Conservation (phyloP, 2,329 filamentous ascomycete species). For the Cladophialophora immunda region DNA sequence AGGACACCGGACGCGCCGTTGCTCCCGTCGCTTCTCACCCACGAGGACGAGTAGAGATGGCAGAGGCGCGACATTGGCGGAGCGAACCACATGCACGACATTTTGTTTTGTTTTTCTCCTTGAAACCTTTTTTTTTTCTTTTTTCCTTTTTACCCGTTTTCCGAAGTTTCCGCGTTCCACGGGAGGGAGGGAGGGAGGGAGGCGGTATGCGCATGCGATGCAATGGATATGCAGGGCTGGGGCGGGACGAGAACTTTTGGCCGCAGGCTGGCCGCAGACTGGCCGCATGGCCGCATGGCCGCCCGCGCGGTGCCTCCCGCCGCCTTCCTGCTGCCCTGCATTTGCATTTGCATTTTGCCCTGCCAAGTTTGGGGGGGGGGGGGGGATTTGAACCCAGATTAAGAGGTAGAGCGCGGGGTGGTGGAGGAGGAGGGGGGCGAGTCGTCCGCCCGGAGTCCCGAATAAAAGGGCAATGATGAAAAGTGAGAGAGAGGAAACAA, state of each 20-base stretch:
- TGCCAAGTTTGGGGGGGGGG: too few species aligned
- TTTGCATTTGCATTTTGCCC: too few species aligned
- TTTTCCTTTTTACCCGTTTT: neutral
- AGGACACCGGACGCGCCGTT: neutral
- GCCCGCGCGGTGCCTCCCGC: too few species aligned
- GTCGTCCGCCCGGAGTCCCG: too few species aligned
- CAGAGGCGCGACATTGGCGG: neutral
- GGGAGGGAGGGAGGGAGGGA: neutral
- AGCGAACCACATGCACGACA: neutral
- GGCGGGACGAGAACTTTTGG: constrained; percentile 5
- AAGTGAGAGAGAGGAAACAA: neutral
- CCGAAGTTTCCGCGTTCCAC: neutral
- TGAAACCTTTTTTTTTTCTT: neutral
- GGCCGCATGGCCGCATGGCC: too few species aligned
- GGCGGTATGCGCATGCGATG: neutral
- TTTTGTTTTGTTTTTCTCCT: neutral
- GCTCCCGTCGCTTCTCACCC: neutral
- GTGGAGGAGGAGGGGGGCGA: too few species aligned
- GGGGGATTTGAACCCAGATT: too few species aligned
- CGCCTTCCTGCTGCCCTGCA: too few species aligned
- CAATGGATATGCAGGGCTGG: neutral
- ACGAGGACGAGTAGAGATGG: neutral
- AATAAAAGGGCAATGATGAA: neutral
- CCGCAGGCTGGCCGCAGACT: neutral
- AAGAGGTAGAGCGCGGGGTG: too few species aligned